Conservation (phyloP, 2,329 filamentous ascomycete genomes). For the Rhinocladiella similis region DNA sequence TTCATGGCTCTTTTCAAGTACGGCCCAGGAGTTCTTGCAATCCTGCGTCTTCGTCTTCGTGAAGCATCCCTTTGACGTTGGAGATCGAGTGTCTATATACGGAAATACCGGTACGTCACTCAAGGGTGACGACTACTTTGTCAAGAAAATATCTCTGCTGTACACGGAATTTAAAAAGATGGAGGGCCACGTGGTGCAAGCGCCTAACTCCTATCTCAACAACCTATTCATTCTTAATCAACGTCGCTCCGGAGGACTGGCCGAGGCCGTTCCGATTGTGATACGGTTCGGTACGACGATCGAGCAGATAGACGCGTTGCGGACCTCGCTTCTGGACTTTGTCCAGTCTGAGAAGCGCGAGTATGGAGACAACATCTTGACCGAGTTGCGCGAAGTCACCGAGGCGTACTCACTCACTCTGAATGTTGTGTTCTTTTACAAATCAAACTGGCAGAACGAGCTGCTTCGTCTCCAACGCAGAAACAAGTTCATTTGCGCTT, state of each 20-base stretch:
- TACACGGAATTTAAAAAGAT: slow-evolving; percentile 99
- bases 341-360: slow-evolving; percentile 84
- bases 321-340: slow-evolving; percentile 77
- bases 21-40: slow-evolving; percentile 91
- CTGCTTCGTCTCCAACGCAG: slow-evolving; percentile 82
- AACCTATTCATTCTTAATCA: slow-evolving; percentile 94
- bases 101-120: slow-evolving; percentile 79
- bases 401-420: slow-evolving; percentile 83
- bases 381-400: slow-evolving; percentile 75
- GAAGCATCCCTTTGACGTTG: slow-evolving; percentile 96
- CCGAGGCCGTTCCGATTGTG: slow-evolving; percentile 79
- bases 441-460: slow-evolving; percentile 95
- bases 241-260: slow-evolving; percentile 81
- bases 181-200: slow-evolving; percentile 94
- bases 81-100: slow-evolving; percentile 88
- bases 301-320: slow-evolving; percentile 79
- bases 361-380: slow-evolving; percentile 81
- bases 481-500: slow-evolving; percentile 90
- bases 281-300: slow-evolving; percentile 87
- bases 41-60: slow-evolving; percentile 94
- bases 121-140: slow-evolving; percentile 89
- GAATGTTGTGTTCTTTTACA: slow-evolving; percentile 97
- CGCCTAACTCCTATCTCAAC: slow-evolving; percentile 91
- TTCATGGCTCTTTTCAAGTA: slow-evolving; percentile 89
- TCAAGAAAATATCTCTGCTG: slow-evolving; percentile 87